Percentiles rank a stretch among this genome's conserved stretches.
These are phyloP conservation scores for Fraxinus xanthoxyloides DNA, from an alignment of 305 asterid species.

Conservation along the genomic window DNA sequence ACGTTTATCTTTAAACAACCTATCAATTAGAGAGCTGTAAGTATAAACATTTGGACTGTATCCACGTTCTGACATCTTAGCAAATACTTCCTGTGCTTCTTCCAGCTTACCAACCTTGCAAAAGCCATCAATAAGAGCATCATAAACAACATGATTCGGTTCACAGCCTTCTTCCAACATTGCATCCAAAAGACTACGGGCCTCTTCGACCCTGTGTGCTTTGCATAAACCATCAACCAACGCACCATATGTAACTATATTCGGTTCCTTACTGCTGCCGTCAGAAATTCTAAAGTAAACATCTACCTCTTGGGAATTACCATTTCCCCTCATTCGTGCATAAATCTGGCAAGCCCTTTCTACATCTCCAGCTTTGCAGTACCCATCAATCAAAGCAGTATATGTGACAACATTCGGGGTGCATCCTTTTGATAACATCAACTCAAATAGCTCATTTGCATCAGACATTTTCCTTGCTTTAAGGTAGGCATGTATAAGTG, in stretches of 20 bases:
- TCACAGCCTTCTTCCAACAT: slow-evolving; percentile 64
- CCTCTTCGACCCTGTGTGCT: slow-evolving; percentile 74
- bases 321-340: slow-evolving; percentile 69
- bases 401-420: slow-evolving; percentile 78
- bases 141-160: slow-evolving; percentile 78
- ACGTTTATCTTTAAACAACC: slow-evolving; percentile 80
- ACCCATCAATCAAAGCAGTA: slow-evolving; percentile 89
- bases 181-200: slow-evolving; percentile 65
- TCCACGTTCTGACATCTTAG: slow-evolving; percentile 74
- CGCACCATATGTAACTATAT: slow-evolving; percentile 81
- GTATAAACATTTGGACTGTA: slow-evolving; percentile 66
- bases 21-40: slow-evolving; percentile 74
- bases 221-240: slow-evolving; percentile 92
- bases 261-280: slow-evolving; percentile 52
- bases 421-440: slow-evolving; percentile 75
- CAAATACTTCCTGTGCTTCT: slow-evolving; percentile 82
- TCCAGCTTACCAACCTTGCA: slow-evolving; percentile 90
- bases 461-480: slow-evolving; percentile 64
- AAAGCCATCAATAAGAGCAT: slow-evolving; percentile 88
- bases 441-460: slow-evolving; percentile 75
- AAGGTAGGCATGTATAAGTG: slow-evolving; percentile 84
- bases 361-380: slow-evolving; percentile 78
- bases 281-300: slow-evolving; percentile 52
- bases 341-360: slow-evolving; percentile 80
- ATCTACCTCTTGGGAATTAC: slow-evolving; percentile 49